Percentiles rank a stretch among this genome's conserved stretches.
phyloP scores from a whole-genome alignment of 73 alveolate species.

The Symbiodinium natans region DNA sequence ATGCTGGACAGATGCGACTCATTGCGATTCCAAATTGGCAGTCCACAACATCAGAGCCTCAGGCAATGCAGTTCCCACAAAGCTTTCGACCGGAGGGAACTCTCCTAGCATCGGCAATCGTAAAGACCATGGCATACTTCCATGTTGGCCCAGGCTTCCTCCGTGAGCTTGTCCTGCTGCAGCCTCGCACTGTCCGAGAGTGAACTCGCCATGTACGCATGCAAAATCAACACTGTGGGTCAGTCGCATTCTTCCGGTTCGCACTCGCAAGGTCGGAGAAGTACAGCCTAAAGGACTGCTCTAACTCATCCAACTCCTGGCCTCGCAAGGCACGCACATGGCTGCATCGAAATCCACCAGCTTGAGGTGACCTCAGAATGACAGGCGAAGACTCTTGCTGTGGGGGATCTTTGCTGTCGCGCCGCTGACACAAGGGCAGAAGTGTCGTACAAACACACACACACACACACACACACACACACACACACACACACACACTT shows the following conservation, averaged over 20 bases:
- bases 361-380: slow-evolving; percentile 55
- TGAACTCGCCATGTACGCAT: background rate
- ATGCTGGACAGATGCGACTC: no score
- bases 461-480: background rate
- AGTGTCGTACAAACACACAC: background rate
- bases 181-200: background rate
- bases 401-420: no score
- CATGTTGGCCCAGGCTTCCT: background rate
- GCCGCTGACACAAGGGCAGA: no score
- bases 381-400: no score
- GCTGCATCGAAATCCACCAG: slow-evolving; percentile 87
- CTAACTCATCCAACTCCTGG: background rate
- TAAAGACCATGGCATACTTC: background rate
- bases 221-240: no score
- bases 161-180: background rate
- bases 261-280: background rate
- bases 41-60: background rate
- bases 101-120: background rate
- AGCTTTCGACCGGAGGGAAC: background rate
- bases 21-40: no score
- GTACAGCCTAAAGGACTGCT: background rate
- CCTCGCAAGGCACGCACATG: slow-evolving; percentile 45
- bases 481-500: background rate
- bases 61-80: slow-evolving; percentile 1
- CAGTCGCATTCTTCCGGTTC: no score